A percentile compares a stretch with the other conserved stretches of the same genome.
Evolutionary conservation across 768 basidiomycete species (phyloP).

Genomic region (Russula griseocarnosa): DNA sequence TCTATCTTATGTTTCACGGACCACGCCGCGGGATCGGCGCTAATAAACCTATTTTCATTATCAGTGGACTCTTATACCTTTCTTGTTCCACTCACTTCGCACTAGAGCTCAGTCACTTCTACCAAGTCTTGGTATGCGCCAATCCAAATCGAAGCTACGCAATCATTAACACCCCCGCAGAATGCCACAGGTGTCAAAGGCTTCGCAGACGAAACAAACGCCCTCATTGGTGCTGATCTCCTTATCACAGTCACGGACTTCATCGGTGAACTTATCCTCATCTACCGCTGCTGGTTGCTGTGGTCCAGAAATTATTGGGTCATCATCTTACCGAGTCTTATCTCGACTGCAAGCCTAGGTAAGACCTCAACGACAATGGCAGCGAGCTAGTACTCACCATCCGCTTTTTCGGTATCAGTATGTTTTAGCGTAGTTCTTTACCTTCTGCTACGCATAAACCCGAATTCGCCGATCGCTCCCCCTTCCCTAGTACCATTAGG

Average conservation of each 20-base stretch:
- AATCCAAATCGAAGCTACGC: not conserved
- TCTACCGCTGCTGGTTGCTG: slow-evolving; percentile 44
- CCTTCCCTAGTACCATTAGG: slow-evolving; percentile 32
- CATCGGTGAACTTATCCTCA: slow-evolving; percentile 36
- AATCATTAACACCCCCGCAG: slow-evolving; percentile 26
- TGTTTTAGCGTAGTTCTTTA: not conserved
- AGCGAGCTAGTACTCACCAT: not conserved
- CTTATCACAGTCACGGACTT: slow-evolving; percentile 39
- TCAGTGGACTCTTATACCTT: slow-evolving; percentile 8
- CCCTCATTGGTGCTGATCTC: slow-evolving; percentile 37
- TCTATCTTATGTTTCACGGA: slow-evolving; percentile 1
- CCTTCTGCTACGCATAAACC: not conserved
- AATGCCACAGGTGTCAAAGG: slow-evolving; percentile 31
- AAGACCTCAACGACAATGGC: slow-evolving; percentile 27
- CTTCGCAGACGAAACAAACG: slow-evolving; percentile 35
- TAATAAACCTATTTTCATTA: slow-evolving; percentile 5
- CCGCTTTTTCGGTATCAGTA: not conserved
- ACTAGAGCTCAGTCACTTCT: slow-evolving; percentile 39
- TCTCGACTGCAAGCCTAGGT: slow-evolving; percentile 38
- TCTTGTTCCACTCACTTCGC: slow-evolving; percentile 17
- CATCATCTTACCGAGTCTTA: slow-evolving; percentile 36
- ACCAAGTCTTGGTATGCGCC: slow-evolving; percentile 35
- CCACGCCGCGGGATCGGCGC: not conserved
- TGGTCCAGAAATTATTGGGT: slow-evolving; percentile 39
- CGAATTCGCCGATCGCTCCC: not conserved